Evolutionary conservation across 169 alveolate species (phyloP), one percentile per base, ranked within the genome.

Genomic region (Babesia gibsoni): DNA sequence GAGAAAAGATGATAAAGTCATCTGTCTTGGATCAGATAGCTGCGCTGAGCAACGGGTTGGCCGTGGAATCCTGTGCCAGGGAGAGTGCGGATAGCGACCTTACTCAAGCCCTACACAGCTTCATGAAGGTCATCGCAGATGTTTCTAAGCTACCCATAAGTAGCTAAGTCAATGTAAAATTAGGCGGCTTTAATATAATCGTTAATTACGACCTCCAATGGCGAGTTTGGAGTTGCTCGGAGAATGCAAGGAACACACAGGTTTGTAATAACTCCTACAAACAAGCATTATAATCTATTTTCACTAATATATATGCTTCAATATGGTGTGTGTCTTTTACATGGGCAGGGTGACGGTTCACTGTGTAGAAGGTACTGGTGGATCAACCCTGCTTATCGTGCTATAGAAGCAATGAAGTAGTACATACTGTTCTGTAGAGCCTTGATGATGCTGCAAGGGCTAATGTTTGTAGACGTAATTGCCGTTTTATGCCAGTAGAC

Each of bases 11-110:
- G 67, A 81, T 90, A 37, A 89, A 89, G 61, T 74, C 73, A 33
- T 84, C 81, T 41, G 91, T 90, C 20, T 59, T 89, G 65, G 92
- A 90, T 59, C 90, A 90, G 73, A 52, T 90, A 45, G 89, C 95
- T 12, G 78, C 85, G 33, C 45, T 90, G 32, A 90, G 87, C 68
- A 90, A 90, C 46, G 92, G 89, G 4, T 50, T 90, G 35, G 89
- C 89, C 25, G 66, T 84, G 67, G 95, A 90, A 52, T 84, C 94
- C 4, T 88, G 89, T 82, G 92, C 95, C 30, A 73, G 96, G 33
- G 97, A 92, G 53, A 85, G 84, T 25, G 95, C 96, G 29, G 97
- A 93, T 79, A 94, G 91, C 74, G 96, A 92, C 84, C 90, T 93
- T 53, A 96, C 93, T 39, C 93, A 85, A 64, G 97, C 97, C 30